Evolutionary conservation across 345 rosid species (phyloP).

Genomic region (Cardamine resedifolia): DNA sequence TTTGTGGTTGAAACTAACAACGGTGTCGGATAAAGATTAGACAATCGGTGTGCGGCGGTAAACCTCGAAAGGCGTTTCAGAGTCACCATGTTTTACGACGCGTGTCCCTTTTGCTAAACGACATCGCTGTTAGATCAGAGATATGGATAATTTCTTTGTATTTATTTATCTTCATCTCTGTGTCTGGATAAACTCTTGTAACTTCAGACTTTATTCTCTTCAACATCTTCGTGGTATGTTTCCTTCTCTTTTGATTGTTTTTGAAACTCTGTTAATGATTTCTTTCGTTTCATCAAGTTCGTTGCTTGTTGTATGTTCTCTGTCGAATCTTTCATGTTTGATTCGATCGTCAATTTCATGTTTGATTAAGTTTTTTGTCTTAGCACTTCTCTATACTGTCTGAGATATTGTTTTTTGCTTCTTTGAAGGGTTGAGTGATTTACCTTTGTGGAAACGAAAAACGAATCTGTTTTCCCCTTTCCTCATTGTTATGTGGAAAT

Average conservation of each 20-base stretch:
- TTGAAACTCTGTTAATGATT: background rate
- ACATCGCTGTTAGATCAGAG: constrained; percentile 2
- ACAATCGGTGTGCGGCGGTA: constrained; percentile 12
- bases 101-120: constrained; percentile 15
- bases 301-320: constrained; percentile 6
- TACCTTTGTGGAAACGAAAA: constrained; percentile 2
- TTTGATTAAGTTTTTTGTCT: background rate
- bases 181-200: background rate
- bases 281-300: constrained; percentile 4
- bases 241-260: background rate
- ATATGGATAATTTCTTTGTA: background rate
- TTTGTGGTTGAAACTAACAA: background rate
- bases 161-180: background rate
- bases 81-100: constrained; percentile 26
- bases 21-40: background rate
- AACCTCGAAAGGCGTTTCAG: constrained; percentile 31
- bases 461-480: background rate
- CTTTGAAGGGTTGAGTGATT: background rate
- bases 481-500: constrained; percentile 41
- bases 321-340: background rate
- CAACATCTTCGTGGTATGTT: constrained; percentile 14
- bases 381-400: background rate
- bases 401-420: constrained; percentile 6
- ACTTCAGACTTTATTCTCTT: background rate
- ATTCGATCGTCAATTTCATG: background rate